A percentile compares a stretch with the other conserved stretches of the same genome.
These are phyloP conservation scores for Starmerella kuoi DNA, from an alignment of 805 yeast species.

Conservation along the genomic window DNA sequence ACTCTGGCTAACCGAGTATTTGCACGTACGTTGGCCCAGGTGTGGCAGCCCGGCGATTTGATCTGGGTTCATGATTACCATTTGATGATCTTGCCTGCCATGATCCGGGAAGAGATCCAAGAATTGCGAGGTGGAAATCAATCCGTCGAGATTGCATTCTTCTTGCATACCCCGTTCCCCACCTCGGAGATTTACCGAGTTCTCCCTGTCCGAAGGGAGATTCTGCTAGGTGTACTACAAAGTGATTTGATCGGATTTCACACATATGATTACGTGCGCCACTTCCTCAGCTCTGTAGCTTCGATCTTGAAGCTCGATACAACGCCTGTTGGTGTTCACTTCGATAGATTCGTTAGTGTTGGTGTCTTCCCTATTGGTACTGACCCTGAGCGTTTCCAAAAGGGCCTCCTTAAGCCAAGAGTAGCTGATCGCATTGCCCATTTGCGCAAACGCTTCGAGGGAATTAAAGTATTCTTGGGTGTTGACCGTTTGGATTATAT, in stretches of 20 bases:
- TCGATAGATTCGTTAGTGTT: slow-evolving; percentile 64
- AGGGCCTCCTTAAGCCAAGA: slow-evolving; percentile 51
- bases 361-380: slow-evolving; percentile 99
- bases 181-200: slow-evolving; percentile 92
- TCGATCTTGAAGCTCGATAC: slow-evolving; percentile 73
- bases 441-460: slow-evolving; percentile 55
- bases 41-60: slow-evolving; percentile 68
- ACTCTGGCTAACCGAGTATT: slow-evolving; percentile 80
- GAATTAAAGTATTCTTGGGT: slow-evolving; percentile 81
- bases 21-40: slow-evolving; percentile 57
- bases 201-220: slow-evolving; percentile 87
- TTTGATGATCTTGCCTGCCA: slow-evolving; percentile 83
- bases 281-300: slow-evolving; percentile 80
- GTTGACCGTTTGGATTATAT: slow-evolving; percentile 94
- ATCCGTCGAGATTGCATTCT: slow-evolving; percentile 76
- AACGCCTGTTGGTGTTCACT: slow-evolving; percentile 81
- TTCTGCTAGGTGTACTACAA: slow-evolving; percentile 78
- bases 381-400: slow-evolving; percentile 80
- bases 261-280: slow-evolving; percentile 97
- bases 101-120: slow-evolving; percentile 55
- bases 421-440: slow-evolving; percentile 57
- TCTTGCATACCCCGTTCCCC: slow-evolving; percentile 96
- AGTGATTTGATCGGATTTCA: slow-evolving; percentile 96
- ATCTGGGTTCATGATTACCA: slow-evolving; percentile 99
- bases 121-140: slow-evolving; percentile 28